A percentile compares a stretch with the other conserved stretches of the same genome.
Evolutionary conservation across 768 basidiomycete genomes (phyloP).

Genomic region (Auricularia cornea): DNA sequence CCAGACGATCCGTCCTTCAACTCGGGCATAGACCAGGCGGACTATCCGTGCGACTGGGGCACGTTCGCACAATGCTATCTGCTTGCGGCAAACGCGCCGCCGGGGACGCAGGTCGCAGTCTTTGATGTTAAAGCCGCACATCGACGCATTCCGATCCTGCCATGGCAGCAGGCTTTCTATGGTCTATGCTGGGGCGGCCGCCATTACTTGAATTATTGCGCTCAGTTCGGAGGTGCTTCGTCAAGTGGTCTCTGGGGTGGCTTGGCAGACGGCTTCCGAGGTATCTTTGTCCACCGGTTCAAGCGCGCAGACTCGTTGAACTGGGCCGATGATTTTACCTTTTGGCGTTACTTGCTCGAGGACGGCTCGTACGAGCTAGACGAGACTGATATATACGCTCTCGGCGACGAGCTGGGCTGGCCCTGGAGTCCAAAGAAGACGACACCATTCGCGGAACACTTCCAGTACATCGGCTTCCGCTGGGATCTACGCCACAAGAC

Average conservation of each 20-base stretch:
- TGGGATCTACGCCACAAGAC: background rate
- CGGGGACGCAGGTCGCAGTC: slow-evolving; percentile 26
- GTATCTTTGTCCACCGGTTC: slow-evolving; percentile 18
- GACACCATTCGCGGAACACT: slow-evolving; percentile 17
- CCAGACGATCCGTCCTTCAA: slow-evolving; percentile 23
- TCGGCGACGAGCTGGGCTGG: slow-evolving; percentile 20
- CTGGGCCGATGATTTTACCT: slow-evolving; percentile 34
- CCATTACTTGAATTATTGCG: slow-evolving; percentile 27
- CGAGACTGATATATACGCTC: background rate
- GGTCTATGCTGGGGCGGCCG: slow-evolving; percentile 15
- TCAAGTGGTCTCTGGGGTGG: slow-evolving; percentile 25
- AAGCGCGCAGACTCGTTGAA: slow-evolving; percentile 13
- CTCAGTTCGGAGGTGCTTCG: slow-evolving; percentile 22
- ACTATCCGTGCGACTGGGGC: slow-evolving; percentile 32
- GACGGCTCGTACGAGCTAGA: background rate
- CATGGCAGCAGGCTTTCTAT: slow-evolving; percentile 18
- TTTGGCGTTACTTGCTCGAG: slow-evolving; percentile 9
- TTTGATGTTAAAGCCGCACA: slow-evolving; percentile 19
- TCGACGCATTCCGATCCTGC: slow-evolving; percentile 28
- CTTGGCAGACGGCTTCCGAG: slow-evolving; percentile 24
- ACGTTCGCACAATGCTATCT: slow-evolving; percentile 23
- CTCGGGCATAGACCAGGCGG: slow-evolving; percentile 18
- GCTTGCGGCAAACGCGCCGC: slow-evolving; percentile 22
- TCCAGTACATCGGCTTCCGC: background rate
- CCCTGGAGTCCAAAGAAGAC: slow-evolving; percentile 29